Conservation (phyloP, 768 basidiomycete species). For the Lentinula sp. region DNA sequence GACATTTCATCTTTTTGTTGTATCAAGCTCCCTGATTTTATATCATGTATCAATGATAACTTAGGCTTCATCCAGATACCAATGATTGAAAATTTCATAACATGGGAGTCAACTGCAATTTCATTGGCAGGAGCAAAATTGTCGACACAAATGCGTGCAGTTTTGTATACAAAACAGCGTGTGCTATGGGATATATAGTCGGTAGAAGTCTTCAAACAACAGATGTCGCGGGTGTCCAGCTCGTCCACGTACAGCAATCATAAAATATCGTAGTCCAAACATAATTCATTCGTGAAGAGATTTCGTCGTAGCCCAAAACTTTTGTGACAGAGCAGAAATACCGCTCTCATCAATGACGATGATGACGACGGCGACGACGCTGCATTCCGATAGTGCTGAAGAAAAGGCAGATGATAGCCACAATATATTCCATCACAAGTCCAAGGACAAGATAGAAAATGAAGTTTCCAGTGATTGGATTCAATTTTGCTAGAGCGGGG, state of each 20-base stretch:
- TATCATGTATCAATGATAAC: no score
- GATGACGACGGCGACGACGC: slow-evolving; percentile 11
- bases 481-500: slow-evolving; percentile 44
- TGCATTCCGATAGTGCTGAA: slow-evolving; percentile 37
- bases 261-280: neutral
- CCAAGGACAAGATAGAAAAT: slow-evolving; percentile 52
- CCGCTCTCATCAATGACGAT: neutral
- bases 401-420: slow-evolving; percentile 41
- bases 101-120: no score
- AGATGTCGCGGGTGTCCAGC: no score
- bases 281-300: neutral
- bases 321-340: no score
- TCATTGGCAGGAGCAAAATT: no score
- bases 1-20: slow-evolving; percentile 28
- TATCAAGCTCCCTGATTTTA: neutral
- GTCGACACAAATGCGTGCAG: no score
- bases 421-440: slow-evolving; percentile 53
- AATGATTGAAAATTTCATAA: no score
- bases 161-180: no score
- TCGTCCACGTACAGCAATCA: no score
- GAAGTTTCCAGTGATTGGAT: slow-evolving; percentile 53
- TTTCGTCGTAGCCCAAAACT: neutral
- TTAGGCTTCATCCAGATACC: no score
- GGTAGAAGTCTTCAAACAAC: no score
- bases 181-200: no score